A percentile compares a stretch with the other conserved stretches of the same genome.
Evolutionary conservation across 1,139 yeast genomes (phyloP).

Genomic region (Geotrichum reessii): DNA sequence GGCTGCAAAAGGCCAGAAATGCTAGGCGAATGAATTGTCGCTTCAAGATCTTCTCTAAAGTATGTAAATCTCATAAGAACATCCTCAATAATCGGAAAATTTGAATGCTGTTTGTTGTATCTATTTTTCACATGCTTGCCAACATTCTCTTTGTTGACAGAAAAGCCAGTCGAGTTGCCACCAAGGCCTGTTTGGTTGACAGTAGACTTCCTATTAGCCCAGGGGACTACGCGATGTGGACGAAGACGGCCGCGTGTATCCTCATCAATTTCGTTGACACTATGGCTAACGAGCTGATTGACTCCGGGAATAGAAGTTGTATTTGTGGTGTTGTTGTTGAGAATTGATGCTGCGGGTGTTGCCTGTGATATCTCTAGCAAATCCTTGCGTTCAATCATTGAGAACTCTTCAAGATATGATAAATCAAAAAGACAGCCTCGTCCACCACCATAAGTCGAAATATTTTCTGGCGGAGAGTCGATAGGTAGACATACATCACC

Average conservation of each 20-base stretch:
- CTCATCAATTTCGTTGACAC: constrained; percentile 24
- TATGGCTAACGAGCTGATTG: constrained; percentile 19
- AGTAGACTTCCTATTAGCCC: constrained; percentile 3
- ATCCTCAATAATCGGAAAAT: not conserved
- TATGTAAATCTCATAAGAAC: constrained; percentile 62
- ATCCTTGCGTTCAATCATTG: constrained; percentile 57
- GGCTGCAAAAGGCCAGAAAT: constrained; percentile 70
- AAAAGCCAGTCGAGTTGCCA: not conserved
- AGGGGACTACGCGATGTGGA: constrained; percentile 16
- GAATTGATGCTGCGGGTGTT: constrained; percentile 29
- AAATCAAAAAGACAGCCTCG: constrained; percentile 63
- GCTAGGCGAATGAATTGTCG: constrained; percentile 85
- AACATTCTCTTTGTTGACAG: not conserved
- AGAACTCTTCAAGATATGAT: constrained; percentile 64
- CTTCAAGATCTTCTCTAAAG: constrained; percentile 81
- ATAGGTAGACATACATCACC: constrained; percentile 86
- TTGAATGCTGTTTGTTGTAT: constrained; percentile 15
- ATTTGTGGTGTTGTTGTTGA: constrained; percentile 27
- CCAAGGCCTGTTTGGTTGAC: not conserved
- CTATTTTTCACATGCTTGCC: constrained; percentile 15
- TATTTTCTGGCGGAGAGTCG: constrained; percentile 45
- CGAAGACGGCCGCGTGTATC: constrained; percentile 10
- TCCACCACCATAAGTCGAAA: constrained; percentile 29
- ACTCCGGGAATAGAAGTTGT: constrained; percentile 30
- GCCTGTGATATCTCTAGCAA: constrained; percentile 40